Conservation (phyloP, 2,329 filamentous ascomycete species). For the Camillea tinctor region DNA sequence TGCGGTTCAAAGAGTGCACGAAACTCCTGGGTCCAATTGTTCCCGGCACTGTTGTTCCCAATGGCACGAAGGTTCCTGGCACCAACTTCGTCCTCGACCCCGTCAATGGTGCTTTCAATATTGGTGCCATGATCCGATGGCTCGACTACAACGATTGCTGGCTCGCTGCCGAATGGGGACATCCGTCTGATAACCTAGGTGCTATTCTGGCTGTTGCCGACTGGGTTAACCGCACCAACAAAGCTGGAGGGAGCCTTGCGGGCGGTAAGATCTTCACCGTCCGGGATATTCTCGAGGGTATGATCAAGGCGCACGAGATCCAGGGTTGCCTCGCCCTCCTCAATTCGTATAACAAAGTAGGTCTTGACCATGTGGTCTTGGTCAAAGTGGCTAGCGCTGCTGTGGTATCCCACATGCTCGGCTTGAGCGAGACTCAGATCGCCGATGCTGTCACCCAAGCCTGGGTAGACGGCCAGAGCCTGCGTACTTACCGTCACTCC, state of each 20-base stretch:
- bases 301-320: constrained; percentile 99
- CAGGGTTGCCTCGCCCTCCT: constrained; percentile 95
- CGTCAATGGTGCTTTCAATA: constrained; percentile 96
- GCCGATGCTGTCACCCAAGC: constrained; percentile 95
- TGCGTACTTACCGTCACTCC: constrained; percentile 95
- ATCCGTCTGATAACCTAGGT: constrained; percentile 96
- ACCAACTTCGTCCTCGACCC: constrained; percentile 94
- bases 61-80: constrained; percentile 86
- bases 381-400: constrained; percentile 97
- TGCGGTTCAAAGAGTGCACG: constrained; percentile 93
- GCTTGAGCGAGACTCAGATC: constrained; percentile 84
- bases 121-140: constrained; percentile 98
- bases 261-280: constrained; percentile 87
- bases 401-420: constrained; percentile 93
- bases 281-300: constrained; percentile 88
- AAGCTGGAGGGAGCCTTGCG: constrained; percentile 72
- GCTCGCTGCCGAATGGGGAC: constrained; percentile 98
- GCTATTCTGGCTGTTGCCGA: constrained; percentile 96
- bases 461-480: constrained; percentile 93
- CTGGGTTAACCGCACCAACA: constrained; percentile 92
- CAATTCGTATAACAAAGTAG: constrained; percentile 99
- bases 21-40: constrained; percentile 93
- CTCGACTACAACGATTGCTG: constrained; percentile 99
- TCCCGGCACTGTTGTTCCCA: constrained; percentile 84
- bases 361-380: constrained; percentile 93